phyloP scores from a whole-genome alignment of 2,329 filamentous ascomycete genomes.

The Aureobasidium sp. region DNA sequence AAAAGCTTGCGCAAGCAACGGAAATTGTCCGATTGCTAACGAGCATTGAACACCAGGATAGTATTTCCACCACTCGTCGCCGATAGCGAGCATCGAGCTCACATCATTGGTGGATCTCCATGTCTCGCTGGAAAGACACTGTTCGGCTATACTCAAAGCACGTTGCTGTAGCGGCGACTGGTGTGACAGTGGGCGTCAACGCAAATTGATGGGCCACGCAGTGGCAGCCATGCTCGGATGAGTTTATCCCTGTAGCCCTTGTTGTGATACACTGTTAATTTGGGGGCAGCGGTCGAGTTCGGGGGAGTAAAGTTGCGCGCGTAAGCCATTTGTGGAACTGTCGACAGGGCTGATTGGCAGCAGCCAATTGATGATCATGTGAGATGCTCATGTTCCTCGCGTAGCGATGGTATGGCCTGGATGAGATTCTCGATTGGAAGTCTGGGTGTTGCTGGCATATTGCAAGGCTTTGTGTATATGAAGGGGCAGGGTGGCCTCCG shows the following conservation, averaged over 20 bases:
- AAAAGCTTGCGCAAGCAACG: slow-evolving; percentile 60
- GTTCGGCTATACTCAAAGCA: background rate
- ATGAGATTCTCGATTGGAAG: background rate
- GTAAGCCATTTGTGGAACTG: slow-evolving; percentile 6
- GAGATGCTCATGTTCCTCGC: background rate
- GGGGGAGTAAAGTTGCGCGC: background rate
- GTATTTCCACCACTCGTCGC: slow-evolving; percentile 51
- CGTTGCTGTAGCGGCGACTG: slow-evolving; percentile 3
- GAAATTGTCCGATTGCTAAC: slow-evolving; percentile 50
- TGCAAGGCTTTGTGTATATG: background rate
- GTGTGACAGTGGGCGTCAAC: background rate
- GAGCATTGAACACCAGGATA: slow-evolving; percentile 17
- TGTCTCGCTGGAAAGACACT: slow-evolving; percentile 78
- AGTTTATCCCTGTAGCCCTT: background rate
- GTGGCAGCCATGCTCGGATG: background rate
- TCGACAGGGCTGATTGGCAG: background rate
- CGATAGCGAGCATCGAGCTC: slow-evolving; percentile 84
- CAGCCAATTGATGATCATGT: background rate
- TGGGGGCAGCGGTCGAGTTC: background rate
- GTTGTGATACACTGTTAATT: slow-evolving; percentile 5
- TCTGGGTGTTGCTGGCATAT: background rate
- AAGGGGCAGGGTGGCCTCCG: background rate
- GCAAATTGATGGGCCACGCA: background rate
- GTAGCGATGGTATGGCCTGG: background rate
- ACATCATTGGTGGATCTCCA: slow-evolving; percentile 98